These are phyloP conservation scores for Crithidia mellificae DNA, from an alignment of 208 protist species.

Conservation along the genomic window DNA sequence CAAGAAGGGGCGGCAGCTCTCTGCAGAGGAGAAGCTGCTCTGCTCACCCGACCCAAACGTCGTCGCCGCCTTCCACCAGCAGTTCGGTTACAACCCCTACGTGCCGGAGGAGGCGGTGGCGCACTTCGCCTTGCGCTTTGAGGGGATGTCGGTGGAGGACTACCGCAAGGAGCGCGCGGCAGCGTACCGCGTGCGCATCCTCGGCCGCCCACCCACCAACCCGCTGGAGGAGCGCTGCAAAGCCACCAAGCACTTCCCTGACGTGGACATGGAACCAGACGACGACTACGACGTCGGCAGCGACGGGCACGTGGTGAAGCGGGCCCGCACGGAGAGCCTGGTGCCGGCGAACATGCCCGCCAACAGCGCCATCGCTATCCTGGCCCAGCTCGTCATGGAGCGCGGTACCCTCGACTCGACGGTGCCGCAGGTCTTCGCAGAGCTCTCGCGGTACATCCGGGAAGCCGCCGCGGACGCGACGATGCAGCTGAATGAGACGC, in stretches of 20 bases:
- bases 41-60: slow-evolving; percentile 71
- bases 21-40: slow-evolving; percentile 70
- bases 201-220: slow-evolving; percentile 46
- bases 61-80: slow-evolving; percentile 51
- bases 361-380: slow-evolving; percentile 56
- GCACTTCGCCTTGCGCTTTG: slow-evolving; percentile 74
- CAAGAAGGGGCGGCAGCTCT: slow-evolving; percentile 62
- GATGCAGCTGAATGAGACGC: slow-evolving; percentile 47
- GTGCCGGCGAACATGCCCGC: slow-evolving; percentile 54
- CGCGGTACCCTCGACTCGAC: slow-evolving; percentile 73
- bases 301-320: slow-evolving; percentile 38
- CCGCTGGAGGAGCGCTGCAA: slow-evolving; percentile 65
- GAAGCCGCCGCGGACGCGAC: slow-evolving; percentile 35
- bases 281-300: slow-evolving; percentile 38
- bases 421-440: slow-evolving; percentile 52
- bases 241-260: slow-evolving; percentile 75
- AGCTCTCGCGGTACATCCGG: slow-evolving; percentile 64
- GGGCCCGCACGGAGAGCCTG: slow-evolving; percentile 48
- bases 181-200: slow-evolving; percentile 81
- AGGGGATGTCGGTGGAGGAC: slow-evolving; percentile 35
- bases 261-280: slow-evolving; percentile 71
- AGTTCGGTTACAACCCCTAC: slow-evolving; percentile 91
- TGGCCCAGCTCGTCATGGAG: slow-evolving; percentile 81
- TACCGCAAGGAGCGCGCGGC: slow-evolving; percentile 78
- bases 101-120: slow-evolving; percentile 54